These are phyloP conservation scores for Yamadazyma triangularis DNA, from an alignment of 1,139 yeast species.

Conservation along the genomic window DNA sequence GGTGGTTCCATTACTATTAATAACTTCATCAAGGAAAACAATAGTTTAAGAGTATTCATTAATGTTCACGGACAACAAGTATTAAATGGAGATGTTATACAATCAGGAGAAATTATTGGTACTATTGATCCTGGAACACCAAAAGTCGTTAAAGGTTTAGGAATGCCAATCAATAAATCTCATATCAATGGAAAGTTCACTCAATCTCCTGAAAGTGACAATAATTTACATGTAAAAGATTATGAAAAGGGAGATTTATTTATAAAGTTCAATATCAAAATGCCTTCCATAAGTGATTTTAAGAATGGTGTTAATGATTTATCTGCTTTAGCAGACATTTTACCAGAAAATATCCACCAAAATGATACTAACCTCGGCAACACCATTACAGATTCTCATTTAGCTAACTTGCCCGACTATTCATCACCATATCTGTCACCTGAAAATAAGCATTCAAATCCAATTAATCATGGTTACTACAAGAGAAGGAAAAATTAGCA, in stretches of 20 bases:
- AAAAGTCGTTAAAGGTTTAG: conserved; percentile 46
- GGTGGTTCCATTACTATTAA: conserved; percentile 48
- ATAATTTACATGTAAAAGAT: no score
- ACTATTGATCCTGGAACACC: conserved; percentile 42
- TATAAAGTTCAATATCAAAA: conserved; percentile 35
- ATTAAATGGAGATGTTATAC: conserved; percentile 22
- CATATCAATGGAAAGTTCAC: conserved; percentile 22
- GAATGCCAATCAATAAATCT: conserved; percentile 60
- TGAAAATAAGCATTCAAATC: background rate
- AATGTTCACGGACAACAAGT: conserved; percentile 33
- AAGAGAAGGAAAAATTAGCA: background rate
- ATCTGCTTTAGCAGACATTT: conserved; percentile 16
- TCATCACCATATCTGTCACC: conserved; percentile 1
- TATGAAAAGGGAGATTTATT: conserved; percentile 36
- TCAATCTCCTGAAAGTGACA: conserved; percentile 5
- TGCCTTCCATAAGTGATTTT: conserved; percentile 31
- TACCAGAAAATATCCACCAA: conserved; percentile 15
- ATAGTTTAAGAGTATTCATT: conserved; percentile 33
- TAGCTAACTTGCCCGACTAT: conserved; percentile 20
- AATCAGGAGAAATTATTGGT: conserved; percentile 45
- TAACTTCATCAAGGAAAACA: conserved; percentile 42
- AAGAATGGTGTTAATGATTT: conserved; percentile 17
- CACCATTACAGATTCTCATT: conserved; percentile 15
- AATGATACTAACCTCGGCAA: background rate
- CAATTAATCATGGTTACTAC: background rate